Evolutionary conservation across 768 basidiomycete genomes (phyloP).

Genomic region (Hebeloma cylindrosporum): DNA sequence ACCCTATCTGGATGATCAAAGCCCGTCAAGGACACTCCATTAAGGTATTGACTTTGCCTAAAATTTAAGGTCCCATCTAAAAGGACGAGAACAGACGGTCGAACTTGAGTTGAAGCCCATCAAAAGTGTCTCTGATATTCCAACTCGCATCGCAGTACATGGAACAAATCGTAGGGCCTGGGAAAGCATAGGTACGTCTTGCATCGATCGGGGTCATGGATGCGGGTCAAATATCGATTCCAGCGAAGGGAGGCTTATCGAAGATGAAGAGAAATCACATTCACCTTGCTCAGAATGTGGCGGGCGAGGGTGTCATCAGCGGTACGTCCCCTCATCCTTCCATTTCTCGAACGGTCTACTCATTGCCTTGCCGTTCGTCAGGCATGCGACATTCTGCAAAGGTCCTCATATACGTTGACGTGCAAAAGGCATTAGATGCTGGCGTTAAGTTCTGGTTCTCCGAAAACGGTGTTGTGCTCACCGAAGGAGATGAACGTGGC

Average conservation of each 20-base stretch:
- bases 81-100: constrained; percentile 49
- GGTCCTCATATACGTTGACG: constrained; percentile 79
- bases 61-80: too few relatives aligned
- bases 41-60: constrained; percentile 45
- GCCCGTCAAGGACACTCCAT: constrained; percentile 92
- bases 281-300: constrained; percentile 82
- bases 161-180: constrained; percentile 74
- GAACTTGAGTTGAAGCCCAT: constrained; percentile 67
- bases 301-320: constrained; percentile 66
- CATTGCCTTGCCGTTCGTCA: constrained; percentile 26
- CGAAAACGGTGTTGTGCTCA: constrained; percentile 86
- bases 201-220: background rate
- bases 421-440: constrained; percentile 64
- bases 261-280: constrained; percentile 91
- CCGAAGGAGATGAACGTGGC: constrained; percentile 70
- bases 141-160: constrained; percentile 73
- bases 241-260: constrained; percentile 72
- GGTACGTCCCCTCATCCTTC: constrained; percentile 46
- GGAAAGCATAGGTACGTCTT: constrained; percentile 60
- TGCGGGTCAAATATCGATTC: background rate
- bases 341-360: background rate
- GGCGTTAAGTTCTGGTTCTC: constrained; percentile 79
- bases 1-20: constrained; percentile 76
- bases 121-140: constrained; percentile 57
- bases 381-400: constrained; percentile 82